Conservation (phyloP, 345 rosid genomes). For the Populus euphratica region DNA sequence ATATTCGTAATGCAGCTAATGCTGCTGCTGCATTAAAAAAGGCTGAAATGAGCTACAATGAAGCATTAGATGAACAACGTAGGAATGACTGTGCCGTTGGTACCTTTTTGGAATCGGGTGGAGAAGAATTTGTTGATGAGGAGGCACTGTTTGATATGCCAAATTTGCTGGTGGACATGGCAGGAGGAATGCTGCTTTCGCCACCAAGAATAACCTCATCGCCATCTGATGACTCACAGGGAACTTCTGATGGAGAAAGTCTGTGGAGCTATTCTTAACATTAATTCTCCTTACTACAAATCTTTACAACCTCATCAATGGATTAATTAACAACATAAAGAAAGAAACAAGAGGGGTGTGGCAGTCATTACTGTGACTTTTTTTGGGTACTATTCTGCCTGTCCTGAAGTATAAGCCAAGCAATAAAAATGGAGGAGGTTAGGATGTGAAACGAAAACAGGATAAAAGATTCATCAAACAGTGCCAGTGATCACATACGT, state of each 20-base stretch:
- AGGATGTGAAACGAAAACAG: background rate
- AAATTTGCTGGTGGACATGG: slow-evolving; percentile 78
- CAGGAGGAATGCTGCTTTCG: slow-evolving; percentile 81
- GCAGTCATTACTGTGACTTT: background rate
- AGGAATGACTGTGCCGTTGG: background rate
- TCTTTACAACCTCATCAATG: background rate
- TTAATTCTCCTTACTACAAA: background rate
- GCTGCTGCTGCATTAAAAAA: slow-evolving; percentile 54
- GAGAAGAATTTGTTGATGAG: slow-evolving; percentile 58
- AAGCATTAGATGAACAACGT: background rate
- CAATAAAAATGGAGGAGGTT: background rate
- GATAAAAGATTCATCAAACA: background rate
- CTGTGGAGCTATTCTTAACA: slow-evolving; percentile 58
- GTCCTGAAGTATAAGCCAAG: background rate
- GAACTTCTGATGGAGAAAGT: slow-evolving; percentile 52
- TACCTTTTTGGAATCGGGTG: background rate
- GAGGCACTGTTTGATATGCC: slow-evolving; percentile 81
- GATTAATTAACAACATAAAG: background rate
- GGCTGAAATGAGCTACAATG: slow-evolving; percentile 18
- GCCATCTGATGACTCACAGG: slow-evolving; percentile 55
- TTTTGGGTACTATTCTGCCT: background rate
- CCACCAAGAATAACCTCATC: slow-evolving; percentile 66
- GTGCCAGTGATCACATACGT: background rate
- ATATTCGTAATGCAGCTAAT: slow-evolving; percentile 59
- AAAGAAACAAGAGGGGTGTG: background rate